Evolutionary conservation across 2,329 filamentous ascomycete species (phyloP), one percentile per base, ranked within the genome.

Genomic region (Chaetomium sp.): DNA sequence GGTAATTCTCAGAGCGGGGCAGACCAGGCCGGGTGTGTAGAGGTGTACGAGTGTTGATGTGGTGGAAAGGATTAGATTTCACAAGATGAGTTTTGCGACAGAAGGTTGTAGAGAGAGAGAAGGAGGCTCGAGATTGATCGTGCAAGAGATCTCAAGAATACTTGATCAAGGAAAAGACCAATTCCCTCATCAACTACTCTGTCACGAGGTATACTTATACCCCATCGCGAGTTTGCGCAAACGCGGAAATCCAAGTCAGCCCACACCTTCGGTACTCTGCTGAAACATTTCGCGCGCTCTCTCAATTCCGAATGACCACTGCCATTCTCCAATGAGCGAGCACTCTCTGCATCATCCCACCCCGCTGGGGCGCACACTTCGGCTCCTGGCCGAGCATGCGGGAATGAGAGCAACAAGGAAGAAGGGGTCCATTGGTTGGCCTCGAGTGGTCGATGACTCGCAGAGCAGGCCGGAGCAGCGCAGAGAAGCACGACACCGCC

Each of bases 271-370:
- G 14, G 56, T 11, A 33, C 12, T 46, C 47, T 46, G 37, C 50
- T 50, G 52, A 58, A 54, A 59, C 55, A 59, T 51, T 43, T 27
- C 19, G 19, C 19, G 19, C 56, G 37, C 54, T 45, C 49, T 55
- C 48, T 19, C 11, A 37, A 14, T 54, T 38, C 59, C 57, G 57
- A 62, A 50, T 35, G 54, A 53, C 44, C 56, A 54, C 35, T 27
- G 35, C 54, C 58, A 59, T 61, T 64, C 61, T 56, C 62, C 63
- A 65, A 65, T 65, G 47, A 56, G 46, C 37, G 50, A 37, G 19
- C 19, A 27, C 19, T 27, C 19, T 27, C 19, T 27, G 19, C 19
- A 27, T 27, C 19, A 27, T 27, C 34, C 40, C 44, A 50, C 53
- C 34, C 40, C 36, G 52, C 53, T 41, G 54, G 43, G 36, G 49